Base-by-base conservation (phyloP, 1,139 yeast genomes). In the Meyerozyma sp. region DNA sequence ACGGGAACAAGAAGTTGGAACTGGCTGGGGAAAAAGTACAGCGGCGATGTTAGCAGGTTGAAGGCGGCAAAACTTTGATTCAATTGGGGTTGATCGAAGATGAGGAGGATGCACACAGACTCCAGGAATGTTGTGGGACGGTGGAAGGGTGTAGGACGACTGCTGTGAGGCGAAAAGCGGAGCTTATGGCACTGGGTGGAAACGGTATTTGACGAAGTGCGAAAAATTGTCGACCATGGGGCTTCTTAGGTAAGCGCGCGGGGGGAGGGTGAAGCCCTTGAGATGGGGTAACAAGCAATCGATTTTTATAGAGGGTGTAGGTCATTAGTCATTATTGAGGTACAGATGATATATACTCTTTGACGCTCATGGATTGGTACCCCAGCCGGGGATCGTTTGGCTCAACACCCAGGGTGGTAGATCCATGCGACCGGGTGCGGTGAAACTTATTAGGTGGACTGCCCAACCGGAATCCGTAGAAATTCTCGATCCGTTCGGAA, bases 311-410 rank as follows among this genome's bases (percentile, higher is more conserved):
- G 18, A 16, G 18, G 18, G 2, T 16, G 18, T 16, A 16, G 18
- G 36, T 32, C 36, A 32, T 32, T 32, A 32, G 8, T 29, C 32
- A 20, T 32, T 32, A 32, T 32, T 32, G 36, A 6, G 36, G 36
- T 2, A 32, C 21, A 8, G 36, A 32, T 3, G 36, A 32, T 32
- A 32, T 32, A 18, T 32, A 32, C 36, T 32, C 36, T n/a, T 32
- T 32, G 23, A 7, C 13, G 36, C 36, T 32, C 36, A 32, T 32
- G 14, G 36, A 32, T 21, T 32, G 36, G 36, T 10, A 32, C 4
- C 36, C 36, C 21, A 32, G 23, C 3, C 36, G 36, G 7, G 23
- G 21, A 8, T 32, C 36, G 36, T 14, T 14, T 3, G 36, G 36
- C 25, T 32, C 36, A 8, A 32, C 13, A n/a, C 36, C 36, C 36